Base-by-base conservation (phyloP, 371 early-diverging fungal species). In the Syncephalastrum sp. region DNA sequence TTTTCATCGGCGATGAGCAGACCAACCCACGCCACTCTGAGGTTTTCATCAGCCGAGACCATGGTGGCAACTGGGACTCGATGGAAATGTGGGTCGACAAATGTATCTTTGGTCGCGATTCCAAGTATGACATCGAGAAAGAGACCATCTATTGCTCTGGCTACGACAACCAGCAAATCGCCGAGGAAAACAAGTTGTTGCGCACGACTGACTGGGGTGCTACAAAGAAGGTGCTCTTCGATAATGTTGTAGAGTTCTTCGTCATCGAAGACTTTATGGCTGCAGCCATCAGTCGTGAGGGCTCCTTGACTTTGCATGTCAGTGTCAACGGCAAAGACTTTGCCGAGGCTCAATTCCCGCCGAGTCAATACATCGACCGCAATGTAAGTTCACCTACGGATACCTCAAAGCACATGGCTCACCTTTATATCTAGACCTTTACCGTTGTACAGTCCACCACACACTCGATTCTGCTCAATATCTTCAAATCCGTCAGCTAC, bases 81-180 rank as follows among this genome's bases (percentile, higher is more conserved):
- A 57, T 98, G 27, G 88, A 90, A 17, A 86, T 91, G 10, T 93
- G 89, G 74, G 93, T 88, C 15, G 84, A 87, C 38, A 91, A 93
- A 61, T 97, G 97, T 72, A 80, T 88, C 38, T 97, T 93, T 82
- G 91, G 90, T 10, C 83, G 82, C 19, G 87, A 86, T 51, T 69
- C 75, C 21, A 66, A 82, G 46, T 90, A 89, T 27, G 65, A 75
- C 16, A 79, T 87, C 49, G 73, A 82, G 17, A 82, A 85, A 21
- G 81, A 86, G 42, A 79, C 86, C 3, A 72, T 96, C 16, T 88
- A 88, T 55, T 92, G 94, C 57, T 76, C 85, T 21, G 69, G 76
- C 4, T 89, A 83, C 70, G 81, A 83, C 27, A 75, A 77, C 27
- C 85, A 85, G 3, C 52, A 75, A 29, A 83, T 88, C 42, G 63